Evolutionary conservation across 2,329 filamentous ascomycete genomes (phyloP), one percentile per base, ranked within the genome.

Genomic region (Ophidiomyces ophidiicola): DNA sequence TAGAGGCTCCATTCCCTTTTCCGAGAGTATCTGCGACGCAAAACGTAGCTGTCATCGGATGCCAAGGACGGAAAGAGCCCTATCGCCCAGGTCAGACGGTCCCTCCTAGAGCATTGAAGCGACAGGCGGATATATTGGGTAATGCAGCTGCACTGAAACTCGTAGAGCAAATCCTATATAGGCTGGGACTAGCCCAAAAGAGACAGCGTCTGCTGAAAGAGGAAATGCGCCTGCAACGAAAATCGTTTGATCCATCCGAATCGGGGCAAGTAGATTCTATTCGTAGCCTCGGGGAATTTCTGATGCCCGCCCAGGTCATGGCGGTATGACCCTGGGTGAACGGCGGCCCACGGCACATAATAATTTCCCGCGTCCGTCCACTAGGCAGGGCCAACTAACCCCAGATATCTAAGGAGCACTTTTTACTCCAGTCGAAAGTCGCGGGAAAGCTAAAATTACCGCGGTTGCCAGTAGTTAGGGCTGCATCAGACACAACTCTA

Each of bases 21-120:
- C 32, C 15, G 37, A 5, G 25, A 32, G 23, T 17, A 43, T 17
- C 24, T 45, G 44, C 39, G 44, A 45, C 44, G 44, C 37, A 39
- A 43, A 39, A 32, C 30, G 44, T 45, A 43, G 36, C 43, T 44
- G 36, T 36, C 39, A 35, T 26, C 15, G 15, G 12, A 26, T 24
- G 32, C 39, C 39, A 42, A 39, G 39, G 20, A 21, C 30, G 7
- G 12, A 30, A 26, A 36, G 14, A 39, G 38, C 30, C 31, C 10
- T 21, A 18, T 6, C 20, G 15, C 19, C 43, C 32, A 23, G 26
- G 21, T 17, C 11, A 31, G 15, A 14, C 25, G 10, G 29, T 8
- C 24, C 25, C 11, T 17, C 5, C 12, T 14, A 31, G 28, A 31
- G 35, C 39, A 35, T 38, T 36, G 31, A 44, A 35, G 43, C 39